phyloP scores from a whole-genome alignment of 805 yeast species.

The Helenozyma baotianmanensis region DNA sequence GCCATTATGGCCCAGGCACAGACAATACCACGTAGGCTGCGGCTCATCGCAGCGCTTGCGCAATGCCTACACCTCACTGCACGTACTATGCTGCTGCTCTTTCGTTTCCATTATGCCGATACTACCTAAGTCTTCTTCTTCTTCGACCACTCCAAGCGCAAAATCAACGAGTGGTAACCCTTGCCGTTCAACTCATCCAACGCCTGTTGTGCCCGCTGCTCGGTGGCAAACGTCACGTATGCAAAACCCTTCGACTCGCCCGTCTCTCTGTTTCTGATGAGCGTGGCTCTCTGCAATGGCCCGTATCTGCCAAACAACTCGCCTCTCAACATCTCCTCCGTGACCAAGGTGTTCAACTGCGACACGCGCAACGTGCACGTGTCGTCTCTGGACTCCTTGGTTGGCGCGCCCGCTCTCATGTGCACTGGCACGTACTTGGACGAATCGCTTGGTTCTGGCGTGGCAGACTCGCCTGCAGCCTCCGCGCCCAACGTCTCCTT shows the following conservation, averaged over 20 bases:
- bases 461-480: slow-evolving; percentile 36
- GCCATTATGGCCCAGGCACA: no score
- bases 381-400: slow-evolving; percentile 65
- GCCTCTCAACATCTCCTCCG: slow-evolving; percentile 72
- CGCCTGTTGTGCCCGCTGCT: slow-evolving; percentile 70
- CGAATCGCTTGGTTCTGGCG: slow-evolving; percentile 22
- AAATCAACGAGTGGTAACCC: slow-evolving; percentile 87
- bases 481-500: slow-evolving; percentile 74
- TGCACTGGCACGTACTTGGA: slow-evolving; percentile 42
- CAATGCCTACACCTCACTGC: no score
- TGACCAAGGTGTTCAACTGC: slow-evolving; percentile 81
- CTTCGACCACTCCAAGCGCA: slow-evolving; percentile 45
- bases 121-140: slow-evolving; percentile 30
- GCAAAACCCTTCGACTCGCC: slow-evolving; percentile 95
- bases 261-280: slow-evolving; percentile 88
- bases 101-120: no score
- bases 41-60: no score
- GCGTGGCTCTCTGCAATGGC: slow-evolving; percentile 66
- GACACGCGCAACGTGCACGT: slow-evolving; percentile 83
- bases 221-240: slow-evolving; percentile 74
- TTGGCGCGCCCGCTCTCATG: slow-evolving; percentile 42
- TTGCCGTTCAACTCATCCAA: slow-evolving; percentile 75
- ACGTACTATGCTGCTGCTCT: no score
- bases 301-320: slow-evolving; percentile 69
- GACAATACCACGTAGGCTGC: no score